phyloP scores from a whole-genome alignment of 2,329 filamentous ascomycete genomes.

The Sporothrix pallida region DNA sequence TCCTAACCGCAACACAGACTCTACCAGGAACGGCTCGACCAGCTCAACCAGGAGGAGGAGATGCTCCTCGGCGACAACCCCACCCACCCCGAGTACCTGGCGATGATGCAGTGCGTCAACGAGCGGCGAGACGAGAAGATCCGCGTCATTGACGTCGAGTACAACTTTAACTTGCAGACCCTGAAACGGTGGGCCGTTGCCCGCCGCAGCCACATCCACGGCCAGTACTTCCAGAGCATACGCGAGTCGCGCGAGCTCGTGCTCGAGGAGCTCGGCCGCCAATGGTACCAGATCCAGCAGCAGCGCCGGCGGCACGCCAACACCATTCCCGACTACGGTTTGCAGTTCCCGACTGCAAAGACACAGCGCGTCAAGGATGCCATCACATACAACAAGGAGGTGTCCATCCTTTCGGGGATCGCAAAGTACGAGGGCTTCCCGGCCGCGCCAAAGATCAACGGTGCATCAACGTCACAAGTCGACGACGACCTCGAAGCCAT shows the following conservation, averaged over 20 bases:
- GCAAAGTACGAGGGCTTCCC: slow-evolving; percentile 97
- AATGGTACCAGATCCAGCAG: slow-evolving; percentile 92
- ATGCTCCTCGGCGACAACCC: slow-evolving; percentile 64
- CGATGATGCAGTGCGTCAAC: slow-evolving; percentile 87
- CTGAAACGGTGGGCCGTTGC: slow-evolving; percentile 78
- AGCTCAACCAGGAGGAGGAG: slow-evolving; percentile 73
- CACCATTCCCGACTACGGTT: slow-evolving; percentile 78
- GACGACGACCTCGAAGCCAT: slow-evolving; percentile 90
- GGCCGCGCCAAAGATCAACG: slow-evolving; percentile 82
- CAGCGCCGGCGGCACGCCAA: slow-evolving; percentile 74
- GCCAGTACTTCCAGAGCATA: slow-evolving; percentile 86
- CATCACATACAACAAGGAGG: slow-evolving; percentile 91
- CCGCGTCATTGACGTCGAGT: slow-evolving; percentile 73
- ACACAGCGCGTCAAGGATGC: slow-evolving; percentile 83
- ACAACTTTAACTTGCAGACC: slow-evolving; percentile 74
- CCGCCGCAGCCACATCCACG: slow-evolving; percentile 82
- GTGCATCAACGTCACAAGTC: slow-evolving; percentile 73
- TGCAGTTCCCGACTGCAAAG: slow-evolving; percentile 78
- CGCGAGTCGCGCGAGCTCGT: slow-evolving; percentile 81
- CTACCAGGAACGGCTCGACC: slow-evolving; percentile 84
- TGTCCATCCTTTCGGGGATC: slow-evolving; percentile 86
- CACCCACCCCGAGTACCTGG: slow-evolving; percentile 90
- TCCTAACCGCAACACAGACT: slow-evolving; percentile 58
- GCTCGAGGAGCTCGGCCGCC: slow-evolving; percentile 80
- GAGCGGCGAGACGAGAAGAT: slow-evolving; percentile 81